Evolutionary conservation across 805 yeast genomes (phyloP).

Genomic region (Hanseniaspora pseudoguilliermondii): DNA sequence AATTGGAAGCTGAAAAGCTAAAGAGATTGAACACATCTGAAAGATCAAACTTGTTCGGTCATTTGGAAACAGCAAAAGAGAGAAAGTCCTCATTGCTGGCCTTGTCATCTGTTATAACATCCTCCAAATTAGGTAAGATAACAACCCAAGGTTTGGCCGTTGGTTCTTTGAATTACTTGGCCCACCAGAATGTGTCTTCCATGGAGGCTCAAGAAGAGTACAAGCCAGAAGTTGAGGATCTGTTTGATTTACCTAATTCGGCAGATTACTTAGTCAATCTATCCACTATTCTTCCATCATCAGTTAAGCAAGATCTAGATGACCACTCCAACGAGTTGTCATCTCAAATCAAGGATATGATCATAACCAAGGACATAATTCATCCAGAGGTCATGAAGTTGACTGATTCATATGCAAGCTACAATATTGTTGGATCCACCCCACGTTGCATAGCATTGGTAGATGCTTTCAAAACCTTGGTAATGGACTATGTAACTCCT

Average conservation of each 20-base stretch:
- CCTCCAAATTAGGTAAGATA: conserved; percentile 25
- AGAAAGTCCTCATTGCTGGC: conserved; percentile 36
- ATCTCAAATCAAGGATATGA: conserved; percentile 25
- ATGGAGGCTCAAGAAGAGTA: conserved; percentile 5
- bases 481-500: conserved; percentile 73
- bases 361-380: conserved; percentile 38
- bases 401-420: conserved; percentile 69
- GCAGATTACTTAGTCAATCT: conserved; percentile 30
- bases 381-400: conserved; percentile 77
- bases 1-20: conserved; percentile 26
- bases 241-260: conserved; percentile 19
- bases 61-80: conserved; percentile 68
- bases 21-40: conserved; percentile 24
- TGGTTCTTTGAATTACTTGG: conserved; percentile 21
- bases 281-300: conserved; percentile 33
- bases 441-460: conserved; percentile 77
- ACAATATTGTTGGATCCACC: conserved; percentile 79
- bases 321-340: conserved; percentile 22
- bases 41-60: conserved; percentile 60
- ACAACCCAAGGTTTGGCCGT: conserved; percentile 27
- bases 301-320: conserved; percentile 27
- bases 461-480: conserved; percentile 68
- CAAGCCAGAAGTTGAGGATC: conserved; percentile 2
- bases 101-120: conserved; percentile 24
- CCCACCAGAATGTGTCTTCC: conserved; percentile 4